These are phyloP conservation scores for Smittium culicis DNA, from an alignment of 371 early-diverging fungal genomes.

Conservation along the genomic window DNA sequence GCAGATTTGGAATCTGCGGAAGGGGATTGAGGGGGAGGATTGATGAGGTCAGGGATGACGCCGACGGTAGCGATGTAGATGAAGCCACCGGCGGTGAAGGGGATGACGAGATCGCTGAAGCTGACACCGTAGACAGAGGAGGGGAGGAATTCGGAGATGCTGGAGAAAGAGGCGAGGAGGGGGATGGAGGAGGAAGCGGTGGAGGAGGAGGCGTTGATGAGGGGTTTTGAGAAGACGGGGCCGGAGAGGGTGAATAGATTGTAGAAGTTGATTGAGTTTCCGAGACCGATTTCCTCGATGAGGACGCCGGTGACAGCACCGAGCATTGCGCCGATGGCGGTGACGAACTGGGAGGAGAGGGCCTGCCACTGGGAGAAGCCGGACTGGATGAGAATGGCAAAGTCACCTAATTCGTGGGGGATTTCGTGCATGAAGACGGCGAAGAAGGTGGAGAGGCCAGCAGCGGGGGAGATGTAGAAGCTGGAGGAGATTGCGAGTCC, in stretches of 20 bases:
- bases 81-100: conserved; percentile 80
- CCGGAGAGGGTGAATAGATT: conserved; percentile 17
- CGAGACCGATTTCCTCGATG: conserved; percentile 51
- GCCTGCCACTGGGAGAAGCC: conserved; percentile 63
- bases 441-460: conserved; percentile 71
- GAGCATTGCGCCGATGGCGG: conserved; percentile 64
- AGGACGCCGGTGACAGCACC: conserved; percentile 67
- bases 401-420: conserved; percentile 85
- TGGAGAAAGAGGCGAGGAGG: neutral
- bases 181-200: neutral
- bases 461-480: conserved; percentile 64
- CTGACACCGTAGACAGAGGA: conserved; percentile 34
- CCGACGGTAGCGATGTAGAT: conserved; percentile 78
- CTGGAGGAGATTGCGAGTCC: conserved; percentile 84
- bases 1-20: conserved; percentile 26
- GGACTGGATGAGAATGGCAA: conserved; percentile 72
- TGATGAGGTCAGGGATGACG: conserved; percentile 68
- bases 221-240: conserved; percentile 20
- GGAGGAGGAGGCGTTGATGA: neutral
- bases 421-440: conserved; percentile 91
- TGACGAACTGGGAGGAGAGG: conserved; percentile 68
- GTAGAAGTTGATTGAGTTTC: conserved; percentile 18
- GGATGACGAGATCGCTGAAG: conserved; percentile 62
- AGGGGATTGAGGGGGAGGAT: conserved; percentile 39
- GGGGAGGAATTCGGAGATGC: conserved; percentile 17